phyloP scores from a whole-genome alignment of 2,329 filamentous ascomycete genomes.

The Mycosphaerella sp. region DNA sequence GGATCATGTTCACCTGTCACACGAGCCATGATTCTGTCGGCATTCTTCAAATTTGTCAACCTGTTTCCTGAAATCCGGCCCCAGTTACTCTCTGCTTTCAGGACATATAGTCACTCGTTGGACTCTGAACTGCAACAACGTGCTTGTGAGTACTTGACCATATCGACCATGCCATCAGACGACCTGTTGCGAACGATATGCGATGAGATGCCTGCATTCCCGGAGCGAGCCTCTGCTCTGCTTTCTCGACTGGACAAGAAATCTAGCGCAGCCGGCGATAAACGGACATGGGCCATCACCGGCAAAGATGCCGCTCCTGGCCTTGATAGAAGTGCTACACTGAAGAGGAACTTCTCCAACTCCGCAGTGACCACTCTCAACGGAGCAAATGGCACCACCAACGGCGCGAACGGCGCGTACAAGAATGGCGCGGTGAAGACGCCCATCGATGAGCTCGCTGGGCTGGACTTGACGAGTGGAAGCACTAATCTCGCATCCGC shows the following conservation, averaged over 20 bases:
- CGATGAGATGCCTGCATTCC: conserved; percentile 98
- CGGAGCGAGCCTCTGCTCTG: conserved; percentile 84
- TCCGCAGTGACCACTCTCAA: conserved; percentile 36
- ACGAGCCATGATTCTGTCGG: conserved; percentile 87
- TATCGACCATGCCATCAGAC: conserved; percentile 80
- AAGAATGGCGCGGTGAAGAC: conserved; percentile 27
- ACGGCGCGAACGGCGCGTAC: conserved; percentile 23
- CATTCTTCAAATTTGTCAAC: conserved; percentile 97
- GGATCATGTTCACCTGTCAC: conserved; percentile 82
- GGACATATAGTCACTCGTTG: conserved; percentile 85
- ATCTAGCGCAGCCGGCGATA: conserved; percentile 78
- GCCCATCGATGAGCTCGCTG: conserved; percentile 60
- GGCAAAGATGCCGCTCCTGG: conserved; percentile 65
- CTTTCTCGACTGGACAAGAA: conserved; percentile 91
- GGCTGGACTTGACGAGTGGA: conserved; percentile 67
- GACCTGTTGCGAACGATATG: conserved; percentile 89
- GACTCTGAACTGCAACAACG: conserved; percentile 94
- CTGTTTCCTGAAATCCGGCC: conserved; percentile 98
- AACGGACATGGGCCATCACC: conserved; percentile 95
- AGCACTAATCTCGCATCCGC: conserved; percentile 83
- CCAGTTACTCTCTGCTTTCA: conserved; percentile 83
- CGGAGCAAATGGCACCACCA: conserved; percentile 30
- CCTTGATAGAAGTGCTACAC: conserved; percentile 70
- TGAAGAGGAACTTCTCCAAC: conserved; percentile 77
- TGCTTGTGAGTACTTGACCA: conserved; percentile 86